A percentile compares a stretch with the other conserved stretches of the same genome.
Conservation (phyloP, 2,329 filamentous ascomycete genomes). For the Metarhizium album region DNA sequence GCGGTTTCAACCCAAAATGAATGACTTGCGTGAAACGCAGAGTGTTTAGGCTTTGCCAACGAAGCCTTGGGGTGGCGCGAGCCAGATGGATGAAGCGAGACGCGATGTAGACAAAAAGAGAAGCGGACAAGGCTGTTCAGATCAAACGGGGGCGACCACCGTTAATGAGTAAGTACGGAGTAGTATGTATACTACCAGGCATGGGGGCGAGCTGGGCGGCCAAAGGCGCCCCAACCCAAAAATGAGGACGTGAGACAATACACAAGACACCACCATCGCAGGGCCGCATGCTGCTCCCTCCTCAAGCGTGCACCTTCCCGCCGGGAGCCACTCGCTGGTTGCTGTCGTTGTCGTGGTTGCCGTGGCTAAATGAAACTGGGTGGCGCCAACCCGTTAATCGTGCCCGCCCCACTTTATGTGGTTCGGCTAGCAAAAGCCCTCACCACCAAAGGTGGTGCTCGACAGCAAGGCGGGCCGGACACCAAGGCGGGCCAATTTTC, state of each 20-base stretch:
- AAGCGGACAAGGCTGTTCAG: neutral
- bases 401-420: too few species aligned
- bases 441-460: too few species aligned
- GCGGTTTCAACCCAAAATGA: conserved; percentile 3
- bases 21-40: conserved; percentile 11
- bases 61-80: conserved; percentile 28
- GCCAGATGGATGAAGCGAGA: conserved; percentile 9
- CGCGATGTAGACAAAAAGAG: neutral
- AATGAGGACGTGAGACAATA: neutral
- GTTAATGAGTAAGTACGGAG: neutral
- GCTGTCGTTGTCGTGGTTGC: too few species aligned
- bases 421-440: too few species aligned
- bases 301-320: neutral
- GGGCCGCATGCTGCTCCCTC: neutral
- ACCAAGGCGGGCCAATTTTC: too few species aligned
- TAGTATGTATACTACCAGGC: too few species aligned
- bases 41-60: conserved; percentile 43
- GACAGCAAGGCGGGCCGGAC: too few species aligned
- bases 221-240: neutral
- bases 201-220: neutral
- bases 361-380: too few species aligned
- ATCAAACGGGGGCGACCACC: neutral
- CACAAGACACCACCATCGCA: neutral
- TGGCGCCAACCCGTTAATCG: too few species aligned
- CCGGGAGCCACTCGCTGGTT: too few species aligned